Evolutionary conservation across 305 asterid species (phyloP).

Genomic region (Salvia sclarea): DNA sequence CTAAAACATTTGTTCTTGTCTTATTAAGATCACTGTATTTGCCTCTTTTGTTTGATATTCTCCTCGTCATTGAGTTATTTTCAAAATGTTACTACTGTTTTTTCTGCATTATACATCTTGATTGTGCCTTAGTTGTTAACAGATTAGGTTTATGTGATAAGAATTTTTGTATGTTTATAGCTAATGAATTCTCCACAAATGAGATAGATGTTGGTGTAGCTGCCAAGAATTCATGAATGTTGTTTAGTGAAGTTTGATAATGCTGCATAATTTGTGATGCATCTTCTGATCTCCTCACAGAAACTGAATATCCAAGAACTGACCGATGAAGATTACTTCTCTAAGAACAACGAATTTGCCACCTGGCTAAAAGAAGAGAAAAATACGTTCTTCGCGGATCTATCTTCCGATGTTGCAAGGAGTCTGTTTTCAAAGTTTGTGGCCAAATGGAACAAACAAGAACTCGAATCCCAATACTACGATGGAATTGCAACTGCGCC

Average conservation of each 20-base stretch:
- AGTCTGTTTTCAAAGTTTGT: slow-evolving; percentile 62
- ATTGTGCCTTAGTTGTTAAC: background rate
- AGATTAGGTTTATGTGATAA: background rate
- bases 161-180: background rate
- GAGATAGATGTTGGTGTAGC: background rate
- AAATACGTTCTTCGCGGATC: slow-evolving; percentile 64
- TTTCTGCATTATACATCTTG: background rate
- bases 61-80: background rate
- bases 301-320: slow-evolving; percentile 57
- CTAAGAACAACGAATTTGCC: slow-evolving; percentile 85
- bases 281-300: slow-evolving; percentile 34
- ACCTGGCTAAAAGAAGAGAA: slow-evolving; percentile 88
- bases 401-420: slow-evolving; percentile 72
- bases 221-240: background rate
- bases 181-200: background rate
- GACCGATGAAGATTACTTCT: slow-evolving; percentile 79
- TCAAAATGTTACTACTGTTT: slow-evolving; percentile 11
- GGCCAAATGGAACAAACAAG: slow-evolving; percentile 65
- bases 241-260: background rate
- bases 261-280: background rate
- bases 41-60: background rate
- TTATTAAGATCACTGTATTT: background rate
- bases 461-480: slow-evolving; percentile 68
- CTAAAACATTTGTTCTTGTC: background rate
- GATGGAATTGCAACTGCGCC: slow-evolving; percentile 76